A percentile compares a stretch with the other conserved stretches of the same genome.
These are phyloP conservation scores for Harrya chromipes DNA, from an alignment of 768 basidiomycete genomes.

Conservation along the genomic window DNA sequence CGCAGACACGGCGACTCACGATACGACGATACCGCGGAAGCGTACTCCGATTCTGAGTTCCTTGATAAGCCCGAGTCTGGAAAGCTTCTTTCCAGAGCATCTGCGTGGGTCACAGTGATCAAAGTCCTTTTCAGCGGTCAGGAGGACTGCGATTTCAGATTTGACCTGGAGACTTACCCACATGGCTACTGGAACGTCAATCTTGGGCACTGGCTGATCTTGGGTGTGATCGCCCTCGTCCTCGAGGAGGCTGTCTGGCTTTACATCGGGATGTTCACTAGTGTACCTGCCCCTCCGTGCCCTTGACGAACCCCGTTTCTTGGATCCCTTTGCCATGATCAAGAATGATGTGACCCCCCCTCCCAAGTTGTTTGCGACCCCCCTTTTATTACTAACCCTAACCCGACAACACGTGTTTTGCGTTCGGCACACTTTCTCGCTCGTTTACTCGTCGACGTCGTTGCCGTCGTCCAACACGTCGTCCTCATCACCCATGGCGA, in stretches of 20 bases:
- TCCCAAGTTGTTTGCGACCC: not conserved
- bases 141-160: not conserved
- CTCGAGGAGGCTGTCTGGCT: not conserved
- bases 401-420: slow-evolving; percentile 31
- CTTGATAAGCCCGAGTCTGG: slow-evolving; percentile 79
- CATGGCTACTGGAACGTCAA: slow-evolving; percentile 87
- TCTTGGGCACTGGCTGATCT: slow-evolving; percentile 13
- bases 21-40: slow-evolving; percentile 91
- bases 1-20: slow-evolving; percentile 53
- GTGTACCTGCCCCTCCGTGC: no score
- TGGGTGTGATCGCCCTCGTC: not conserved
- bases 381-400: slow-evolving; percentile 17
- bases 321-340: slow-evolving; percentile 7
- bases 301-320: not conserved
- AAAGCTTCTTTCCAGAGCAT: slow-evolving; percentile 87
- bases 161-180: slow-evolving; percentile 61
- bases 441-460: slow-evolving; percentile 19
- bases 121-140: slow-evolving; percentile 65
- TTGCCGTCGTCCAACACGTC: slow-evolving; percentile 25
- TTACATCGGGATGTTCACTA: not conserved
- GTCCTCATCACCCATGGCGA: slow-evolving; percentile 26
- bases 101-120: slow-evolving; percentile 93
- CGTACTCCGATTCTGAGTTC: slow-evolving; percentile 80
- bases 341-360: slow-evolving; percentile 4
- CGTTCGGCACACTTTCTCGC: slow-evolving; percentile 7